These are phyloP conservation scores for Yarrowia alimentaria DNA, from an alignment of 805 yeast genomes.

Conservation along the genomic window DNA sequence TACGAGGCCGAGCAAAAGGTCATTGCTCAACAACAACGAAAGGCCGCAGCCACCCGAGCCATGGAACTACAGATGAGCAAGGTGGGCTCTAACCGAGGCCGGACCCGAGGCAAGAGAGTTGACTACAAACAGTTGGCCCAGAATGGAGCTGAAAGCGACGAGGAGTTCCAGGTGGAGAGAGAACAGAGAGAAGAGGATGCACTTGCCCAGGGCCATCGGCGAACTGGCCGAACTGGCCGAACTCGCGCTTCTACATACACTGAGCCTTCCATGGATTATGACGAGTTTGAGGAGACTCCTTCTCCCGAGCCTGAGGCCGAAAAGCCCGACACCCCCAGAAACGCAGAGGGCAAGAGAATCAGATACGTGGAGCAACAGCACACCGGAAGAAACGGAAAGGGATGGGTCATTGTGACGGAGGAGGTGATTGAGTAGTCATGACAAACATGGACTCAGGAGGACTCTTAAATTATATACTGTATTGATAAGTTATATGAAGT, in stretches of 20 bases:
- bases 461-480: slow-evolving; percentile 26
- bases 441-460: neutral
- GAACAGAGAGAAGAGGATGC: slow-evolving; percentile 20
- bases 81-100: slow-evolving; percentile 15
- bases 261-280: too few species aligned
- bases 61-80: slow-evolving; percentile 8
- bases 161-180: slow-evolving; percentile 9
- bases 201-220: neutral
- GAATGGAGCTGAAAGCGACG: neutral
- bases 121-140: slow-evolving; percentile 8
- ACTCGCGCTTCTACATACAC: too few species aligned
- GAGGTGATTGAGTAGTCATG: slow-evolving; percentile 9
- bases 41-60: slow-evolving; percentile 16
- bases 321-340: slow-evolving; percentile 10
- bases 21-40: neutral
- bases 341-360: slow-evolving; percentile 6
- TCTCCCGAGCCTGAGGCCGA: neutral
- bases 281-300: slow-evolving; percentile 5
- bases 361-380: slow-evolving; percentile 19
- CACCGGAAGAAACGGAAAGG: slow-evolving; percentile 2
- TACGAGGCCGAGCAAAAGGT: slow-evolving; percentile 8
- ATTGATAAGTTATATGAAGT: slow-evolving; percentile 16
- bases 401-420: slow-evolving; percentile 22
- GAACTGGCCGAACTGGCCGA: slow-evolving; percentile 9
- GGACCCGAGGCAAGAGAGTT: slow-evolving; percentile 13